Evolutionary conservation across 179 eudicot species (phyloP).

Genomic region (Spinacia oleracea): DNA sequence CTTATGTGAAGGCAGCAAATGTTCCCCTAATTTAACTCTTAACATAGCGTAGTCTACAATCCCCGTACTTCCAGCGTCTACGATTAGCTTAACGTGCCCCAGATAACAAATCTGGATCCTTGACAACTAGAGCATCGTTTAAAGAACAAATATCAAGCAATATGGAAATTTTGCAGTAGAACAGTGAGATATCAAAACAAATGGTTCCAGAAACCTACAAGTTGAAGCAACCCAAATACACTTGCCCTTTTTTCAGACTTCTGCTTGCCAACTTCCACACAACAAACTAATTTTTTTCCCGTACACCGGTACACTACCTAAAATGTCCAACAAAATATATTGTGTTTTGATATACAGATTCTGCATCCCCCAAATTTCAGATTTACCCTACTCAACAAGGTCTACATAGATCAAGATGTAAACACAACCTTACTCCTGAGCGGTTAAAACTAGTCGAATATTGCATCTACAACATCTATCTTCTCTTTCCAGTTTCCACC

Average conservation of each 20-base stretch:
- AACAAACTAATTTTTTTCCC: too few species aligned
- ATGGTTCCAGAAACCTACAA: neutral
- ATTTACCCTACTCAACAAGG: neutral
- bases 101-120: neutral
- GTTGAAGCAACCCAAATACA: neutral
- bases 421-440: neutral
- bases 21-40: neutral
- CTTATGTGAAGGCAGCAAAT: neutral
- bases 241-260: neutral
- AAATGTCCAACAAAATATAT: neutral
- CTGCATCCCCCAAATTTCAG: neutral
- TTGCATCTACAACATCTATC: neutral
- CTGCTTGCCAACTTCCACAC: neutral
- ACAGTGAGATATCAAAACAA: neutral
- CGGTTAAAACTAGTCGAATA: neutral
- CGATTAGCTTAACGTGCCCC: neutral
- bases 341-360: neutral
- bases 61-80: neutral
- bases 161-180: neutral
- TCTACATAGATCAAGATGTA: neutral
- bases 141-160: neutral
- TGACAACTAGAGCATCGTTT: neutral
- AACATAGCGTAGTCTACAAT: neutral
- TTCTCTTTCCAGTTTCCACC: neutral
- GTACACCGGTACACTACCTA: too few species aligned